Percentiles rank a stretch among this genome's conserved stretches.
These are phyloP conservation scores for Rostrohypoxylon terebratum DNA, from an alignment of 495 filamentous ascomycete species.

Conservation along the genomic window DNA sequence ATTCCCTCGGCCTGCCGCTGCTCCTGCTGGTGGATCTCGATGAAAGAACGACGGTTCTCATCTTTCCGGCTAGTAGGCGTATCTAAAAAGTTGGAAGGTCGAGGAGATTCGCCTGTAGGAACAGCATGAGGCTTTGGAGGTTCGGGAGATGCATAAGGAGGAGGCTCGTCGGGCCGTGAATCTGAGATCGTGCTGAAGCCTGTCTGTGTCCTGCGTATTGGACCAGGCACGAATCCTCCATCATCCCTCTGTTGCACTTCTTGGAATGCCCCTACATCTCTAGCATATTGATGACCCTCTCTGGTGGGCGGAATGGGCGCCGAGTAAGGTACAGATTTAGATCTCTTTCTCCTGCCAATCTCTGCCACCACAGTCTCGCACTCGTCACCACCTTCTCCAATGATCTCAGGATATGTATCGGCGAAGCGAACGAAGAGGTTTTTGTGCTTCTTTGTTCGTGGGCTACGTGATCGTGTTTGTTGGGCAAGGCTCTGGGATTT, in stretches of 20 bases:
- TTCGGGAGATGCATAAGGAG: slow-evolving; percentile 36
- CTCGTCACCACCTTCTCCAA: slow-evolving; percentile 90
- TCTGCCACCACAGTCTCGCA: slow-evolving; percentile 75
- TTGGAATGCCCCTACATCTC: slow-evolving; percentile 37
- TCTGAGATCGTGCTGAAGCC: slow-evolving; percentile 54
- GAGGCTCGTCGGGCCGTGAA: slow-evolving; percentile 32
- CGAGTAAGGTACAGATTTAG: slow-evolving; percentile 51
- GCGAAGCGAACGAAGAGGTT: slow-evolving; percentile 78
- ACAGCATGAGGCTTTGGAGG: slow-evolving; percentile 41
- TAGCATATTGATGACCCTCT: slow-evolving; percentile 38
- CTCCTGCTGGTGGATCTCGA: slow-evolving; percentile 72
- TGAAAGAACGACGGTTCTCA: slow-evolving; percentile 61
- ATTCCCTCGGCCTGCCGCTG: slow-evolving; percentile 79
- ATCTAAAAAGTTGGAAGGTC: slow-evolving; percentile 51
- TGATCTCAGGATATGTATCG: slow-evolving; percentile 74
- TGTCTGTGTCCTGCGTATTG: slow-evolving; percentile 62
- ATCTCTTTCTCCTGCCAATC: slow-evolving; percentile 67
- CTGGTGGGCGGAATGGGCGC: slow-evolving; percentile 44
- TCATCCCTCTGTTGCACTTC: slow-evolving; percentile 43
- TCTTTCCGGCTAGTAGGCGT: slow-evolving; percentile 47
- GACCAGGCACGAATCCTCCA: slow-evolving; percentile 51
- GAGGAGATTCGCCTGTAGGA: slow-evolving; percentile 44
- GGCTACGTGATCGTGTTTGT: slow-evolving; percentile 50
- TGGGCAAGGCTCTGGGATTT: slow-evolving; percentile 47
- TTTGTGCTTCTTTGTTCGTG: slow-evolving; percentile 59